These are phyloP conservation scores for Solanum clarkiae DNA, from an alignment of 257 asterid species.

Conservation along the genomic window DNA sequence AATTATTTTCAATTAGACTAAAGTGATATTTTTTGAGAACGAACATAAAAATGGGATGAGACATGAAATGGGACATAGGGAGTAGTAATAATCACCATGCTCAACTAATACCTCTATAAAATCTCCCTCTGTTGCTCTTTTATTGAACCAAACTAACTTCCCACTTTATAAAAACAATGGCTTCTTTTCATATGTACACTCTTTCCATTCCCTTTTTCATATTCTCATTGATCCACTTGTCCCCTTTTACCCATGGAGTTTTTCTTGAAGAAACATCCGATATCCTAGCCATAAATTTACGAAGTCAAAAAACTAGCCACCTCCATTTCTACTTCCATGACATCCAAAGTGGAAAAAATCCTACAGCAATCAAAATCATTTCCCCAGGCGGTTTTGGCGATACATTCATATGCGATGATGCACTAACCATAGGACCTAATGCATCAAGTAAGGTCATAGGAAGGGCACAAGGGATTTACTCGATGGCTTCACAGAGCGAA, in stretches of 20 bases:
- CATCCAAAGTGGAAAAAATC: slow-evolving; percentile 24
- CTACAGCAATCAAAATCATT: slow-evolving; percentile 21
- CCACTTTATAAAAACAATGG: neutral
- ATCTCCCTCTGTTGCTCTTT: neutral
- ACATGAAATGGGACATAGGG: too few relatives aligned
- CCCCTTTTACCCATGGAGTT: neutral
- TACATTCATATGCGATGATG: slow-evolving; percentile 31
- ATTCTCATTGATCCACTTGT: neutral
- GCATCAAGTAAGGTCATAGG: slow-evolving; percentile 34
- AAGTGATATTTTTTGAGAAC: too few relatives aligned
- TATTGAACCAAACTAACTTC: neutral
- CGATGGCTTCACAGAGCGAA: too few relatives aligned
- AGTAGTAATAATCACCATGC: neutral
- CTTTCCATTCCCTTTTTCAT: slow-evolving; percentile 4
- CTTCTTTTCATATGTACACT: neutral
- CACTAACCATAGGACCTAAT: slow-evolving; percentile 30
- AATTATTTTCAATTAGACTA: too few relatives aligned
- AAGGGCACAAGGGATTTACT: slow-evolving; percentile 44
- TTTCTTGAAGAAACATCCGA: slow-evolving; percentile 18
- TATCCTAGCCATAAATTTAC: neutral
- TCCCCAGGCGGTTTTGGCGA: slow-evolving; percentile 21
- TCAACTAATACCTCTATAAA: neutral
- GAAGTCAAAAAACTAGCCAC: slow-evolving; percentile 15
- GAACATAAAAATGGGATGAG: too few relatives aligned
- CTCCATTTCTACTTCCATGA: slow-evolving; percentile 61